Base-by-base conservation (phyloP, 73 alveolate genomes). In the Paramecium octaurelia region DNA sequence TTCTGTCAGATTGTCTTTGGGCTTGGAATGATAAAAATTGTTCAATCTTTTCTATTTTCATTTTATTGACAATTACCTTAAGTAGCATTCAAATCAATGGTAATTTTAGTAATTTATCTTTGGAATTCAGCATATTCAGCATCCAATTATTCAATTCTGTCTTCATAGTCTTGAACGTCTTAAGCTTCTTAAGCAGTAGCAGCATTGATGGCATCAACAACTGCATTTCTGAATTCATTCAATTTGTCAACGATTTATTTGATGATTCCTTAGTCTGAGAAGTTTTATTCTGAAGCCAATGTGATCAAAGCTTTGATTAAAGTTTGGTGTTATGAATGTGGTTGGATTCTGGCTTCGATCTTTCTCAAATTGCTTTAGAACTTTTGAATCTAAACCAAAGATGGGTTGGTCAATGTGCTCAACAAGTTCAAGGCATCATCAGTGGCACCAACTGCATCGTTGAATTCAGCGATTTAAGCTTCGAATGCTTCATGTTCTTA, bases 101-200 rank as follows among this genome's bases (percentile, higher is more conserved):
- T 80, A 10, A 46, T 36, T 24, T 80, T 80, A 18, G 23, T 11
- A 20, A 80, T 80, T 44, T 80, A 80, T 80, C 91, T 80, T 80
- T 48, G 20, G 77, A 80, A 80, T 80, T 80, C 91, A 80, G 91
- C 91, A 80, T 80, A 80, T 80, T 80, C 91, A 35, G n/a, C 76
- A 43, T 80, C 46, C 21, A 80, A 80, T 80, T 80, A 80, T 80
- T 80, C 42, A 64, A 80, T 43, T 80, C 91, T 80, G 6, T 80
- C 91, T 20, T 40, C 91, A 43, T 44, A 46, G 8, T 80, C 91
- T 80, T 42, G 6, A 80, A 80, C 76, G 12, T 80, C 43, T 42
- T 44, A 21, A 3, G 91, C 91, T 80, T 80, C 91, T 43, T 80
- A 18, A 42, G 91, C 91, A 24, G 91, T 80, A 64, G 91, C 75